A percentile compares a stretch with the other conserved stretches of the same genome.
Conservation (phyloP, 352 stramenopile genomes). For the Phytophthora crassamura region DNA sequence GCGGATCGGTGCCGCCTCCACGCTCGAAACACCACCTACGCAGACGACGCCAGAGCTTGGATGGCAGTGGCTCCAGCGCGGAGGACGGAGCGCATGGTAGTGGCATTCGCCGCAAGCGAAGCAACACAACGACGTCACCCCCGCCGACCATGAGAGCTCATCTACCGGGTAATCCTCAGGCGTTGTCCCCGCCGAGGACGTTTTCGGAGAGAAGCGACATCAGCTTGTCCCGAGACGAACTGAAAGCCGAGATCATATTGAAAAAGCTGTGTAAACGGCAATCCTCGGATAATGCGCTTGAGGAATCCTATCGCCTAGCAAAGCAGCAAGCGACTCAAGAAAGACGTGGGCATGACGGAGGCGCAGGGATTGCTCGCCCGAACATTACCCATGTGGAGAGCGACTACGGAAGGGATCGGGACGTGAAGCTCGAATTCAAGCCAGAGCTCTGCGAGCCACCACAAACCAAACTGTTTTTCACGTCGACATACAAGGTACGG, state of each 20-base stretch:
- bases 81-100: constrained; percentile 64
- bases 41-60: constrained; percentile 53
- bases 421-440: constrained; percentile 30
- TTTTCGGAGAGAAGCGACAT: constrained; percentile 30
- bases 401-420: constrained; percentile 18
- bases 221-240: constrained; percentile 24
- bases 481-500: constrained; percentile 70
- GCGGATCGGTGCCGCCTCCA: background rate
- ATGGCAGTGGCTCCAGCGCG: constrained; percentile 69
- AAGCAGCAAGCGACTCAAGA: constrained; percentile 53
- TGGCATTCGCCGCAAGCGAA: constrained; percentile 67
- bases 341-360: constrained; percentile 18
- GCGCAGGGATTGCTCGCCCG: constrained; percentile 1
- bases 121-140: constrained; percentile 53
- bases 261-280: constrained; percentile 66
- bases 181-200: constrained; percentile 29
- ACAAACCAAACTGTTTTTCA: constrained; percentile 71
- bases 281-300: constrained; percentile 47
- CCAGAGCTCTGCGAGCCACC: constrained; percentile 15
- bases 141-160: constrained; percentile 17
- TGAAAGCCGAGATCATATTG: constrained; percentile 29
- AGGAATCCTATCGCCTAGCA: constrained; percentile 36
- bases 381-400: constrained; percentile 17
- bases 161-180: constrained; percentile 1
- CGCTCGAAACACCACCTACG: constrained; percentile 45